Evolutionary conservation across 148 eudicot genomes (phyloP).

Genomic region (Talinum fruticosum): DNA sequence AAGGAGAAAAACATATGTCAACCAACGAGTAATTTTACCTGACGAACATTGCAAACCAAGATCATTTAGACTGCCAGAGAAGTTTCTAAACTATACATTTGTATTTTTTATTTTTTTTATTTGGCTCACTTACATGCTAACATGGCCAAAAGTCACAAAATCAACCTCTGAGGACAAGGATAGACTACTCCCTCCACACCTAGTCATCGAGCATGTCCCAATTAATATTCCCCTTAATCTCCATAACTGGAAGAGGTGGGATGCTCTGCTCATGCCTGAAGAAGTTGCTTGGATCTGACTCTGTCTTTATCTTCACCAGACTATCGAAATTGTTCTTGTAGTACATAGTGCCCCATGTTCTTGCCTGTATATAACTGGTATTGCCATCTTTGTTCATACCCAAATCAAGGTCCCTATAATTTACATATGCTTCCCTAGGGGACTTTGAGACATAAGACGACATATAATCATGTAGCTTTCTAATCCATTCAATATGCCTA

Average conservation of each 20-base stretch:
- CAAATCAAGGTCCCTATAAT: slow-evolving; percentile 36
- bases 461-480: slow-evolving; percentile 29
- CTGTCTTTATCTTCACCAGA: slow-evolving; percentile 31
- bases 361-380: slow-evolving; percentile 29
- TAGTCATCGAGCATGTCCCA: slow-evolving; percentile 10
- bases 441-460: slow-evolving; percentile 27
- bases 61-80: not conserved
- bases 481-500: slow-evolving; percentile 31
- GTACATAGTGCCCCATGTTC: slow-evolving; percentile 32
- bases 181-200: slow-evolving; percentile 12
- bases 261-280: slow-evolving; percentile 36
- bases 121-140: not conserved
- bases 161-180: not conserved
- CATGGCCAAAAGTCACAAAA: slow-evolving; percentile 7
- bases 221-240: not conserved
- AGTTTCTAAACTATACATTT: not conserved
- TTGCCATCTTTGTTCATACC: slow-evolving; percentile 23
- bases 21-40: not conserved
- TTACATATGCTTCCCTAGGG: slow-evolving; percentile 36
- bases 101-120: not conserved
- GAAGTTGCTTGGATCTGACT: slow-evolving; percentile 27
- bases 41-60: not conserved
- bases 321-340: slow-evolving; percentile 30
- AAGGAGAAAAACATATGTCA: no score
- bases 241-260: slow-evolving; percentile 35